Percentiles rank a stretch among this genome's conserved stretches.
Evolutionary conservation across 371 early-diverging fungal genomes (phyloP).

Genomic region (Choanephora cucurbitarum): DNA sequence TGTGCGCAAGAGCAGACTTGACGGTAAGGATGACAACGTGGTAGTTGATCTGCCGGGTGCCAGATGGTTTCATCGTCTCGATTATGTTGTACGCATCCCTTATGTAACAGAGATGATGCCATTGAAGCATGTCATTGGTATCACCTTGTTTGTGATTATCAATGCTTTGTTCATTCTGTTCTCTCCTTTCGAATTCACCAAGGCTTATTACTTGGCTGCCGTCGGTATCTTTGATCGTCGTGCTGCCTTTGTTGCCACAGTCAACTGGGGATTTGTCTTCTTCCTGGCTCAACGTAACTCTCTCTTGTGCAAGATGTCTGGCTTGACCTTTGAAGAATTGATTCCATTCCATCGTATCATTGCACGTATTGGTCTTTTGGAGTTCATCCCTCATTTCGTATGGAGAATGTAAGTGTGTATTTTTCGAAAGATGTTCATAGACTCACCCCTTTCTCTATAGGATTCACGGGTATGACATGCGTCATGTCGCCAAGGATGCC

Average conservation of each 20-base stretch:
- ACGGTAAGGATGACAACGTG: constrained; percentile 16
- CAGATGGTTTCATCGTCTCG: constrained; percentile 13
- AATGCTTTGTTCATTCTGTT: constrained; percentile 36
- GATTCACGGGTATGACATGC: constrained; percentile 18
- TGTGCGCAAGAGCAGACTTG: constrained; percentile 25
- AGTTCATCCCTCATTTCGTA: constrained; percentile 45
- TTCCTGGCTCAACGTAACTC: constrained; percentile 47
- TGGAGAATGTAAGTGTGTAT: constrained; percentile 48
- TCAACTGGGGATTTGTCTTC: constrained; percentile 52
- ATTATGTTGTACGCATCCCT: constrained; percentile 33
- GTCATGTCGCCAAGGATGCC: constrained; percentile 20
- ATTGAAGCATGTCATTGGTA: constrained; percentile 40
- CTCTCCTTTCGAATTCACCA: constrained; percentile 30
- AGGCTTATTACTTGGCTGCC: constrained; percentile 13
- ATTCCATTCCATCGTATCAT: constrained; percentile 53
- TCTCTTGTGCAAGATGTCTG: constrained; percentile 42
- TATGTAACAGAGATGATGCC: constrained; percentile 42
- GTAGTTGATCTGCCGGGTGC: constrained; percentile 10
- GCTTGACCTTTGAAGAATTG: constrained; percentile 44
- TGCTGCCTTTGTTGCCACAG: constrained; percentile 46
- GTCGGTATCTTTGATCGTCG: constrained; percentile 45
- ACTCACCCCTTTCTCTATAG: constrained; percentile 13
- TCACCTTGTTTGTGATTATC: constrained; percentile 27
- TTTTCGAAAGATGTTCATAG: no score
- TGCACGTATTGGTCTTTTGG: constrained; percentile 44